phyloP scores from a whole-genome alignment of 257 asterid species.

The Henckelia pumila region DNA sequence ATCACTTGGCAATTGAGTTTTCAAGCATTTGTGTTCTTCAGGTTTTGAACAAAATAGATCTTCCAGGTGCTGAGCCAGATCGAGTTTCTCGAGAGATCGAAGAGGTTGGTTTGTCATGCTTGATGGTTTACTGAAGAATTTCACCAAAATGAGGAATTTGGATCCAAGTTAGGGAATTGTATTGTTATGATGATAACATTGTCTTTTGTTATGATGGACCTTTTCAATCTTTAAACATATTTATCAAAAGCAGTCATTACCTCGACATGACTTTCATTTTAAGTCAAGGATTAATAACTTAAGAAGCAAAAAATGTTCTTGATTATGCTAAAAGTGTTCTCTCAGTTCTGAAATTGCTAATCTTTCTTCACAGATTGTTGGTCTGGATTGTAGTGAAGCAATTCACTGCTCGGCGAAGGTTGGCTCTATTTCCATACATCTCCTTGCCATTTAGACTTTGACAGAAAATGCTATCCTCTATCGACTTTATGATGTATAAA shows the following conservation, averaged over 20 bases:
- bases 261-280: neutral
- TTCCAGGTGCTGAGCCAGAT: conserved; percentile 98
- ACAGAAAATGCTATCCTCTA: neutral
- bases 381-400: conserved; percentile 92
- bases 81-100: conserved; percentile 88
- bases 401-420: conserved; percentile 97
- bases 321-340: conserved; percentile 15
- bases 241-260: conserved; percentile 10
- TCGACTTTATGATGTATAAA: neutral
- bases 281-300: conserved; percentile 5
- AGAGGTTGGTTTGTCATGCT: conserved; percentile 69
- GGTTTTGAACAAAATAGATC: conserved; percentile 99
- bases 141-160: neutral
- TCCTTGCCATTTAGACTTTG: conserved; percentile 9
- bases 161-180: conserved; percentile 9
- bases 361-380: conserved; percentile 64
- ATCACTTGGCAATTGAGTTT: conserved; percentile 10
- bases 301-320: conserved; percentile 6
- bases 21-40: conserved; percentile 34
- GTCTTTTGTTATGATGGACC: neutral
- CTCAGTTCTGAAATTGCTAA: conserved; percentile 17
- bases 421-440: conserved; percentile 23
- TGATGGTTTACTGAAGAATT: conserved; percentile 5
- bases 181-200: conserved; percentile 6
- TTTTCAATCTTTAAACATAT: neutral